Conservation (phyloP, 179 eudicot species). For the Silene noctiflora region DNA sequence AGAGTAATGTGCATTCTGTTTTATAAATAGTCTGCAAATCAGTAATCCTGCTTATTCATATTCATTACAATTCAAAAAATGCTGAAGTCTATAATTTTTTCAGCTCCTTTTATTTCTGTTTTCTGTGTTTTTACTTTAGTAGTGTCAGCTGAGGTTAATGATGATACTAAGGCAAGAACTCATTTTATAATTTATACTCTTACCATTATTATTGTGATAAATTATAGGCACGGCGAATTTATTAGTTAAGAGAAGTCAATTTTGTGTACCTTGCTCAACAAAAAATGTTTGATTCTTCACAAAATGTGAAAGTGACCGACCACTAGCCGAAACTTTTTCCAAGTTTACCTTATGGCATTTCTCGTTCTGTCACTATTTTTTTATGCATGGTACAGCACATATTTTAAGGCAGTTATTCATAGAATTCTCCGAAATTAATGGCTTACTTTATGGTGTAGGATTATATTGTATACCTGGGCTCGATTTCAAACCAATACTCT, state of each 20-base stretch:
- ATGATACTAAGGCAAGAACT: conserved; percentile 30
- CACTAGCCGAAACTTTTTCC: too few relatives aligned
- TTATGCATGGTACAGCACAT: too few relatives aligned
- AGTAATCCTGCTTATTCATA: too few relatives aligned
- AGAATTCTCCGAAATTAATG: background rate
- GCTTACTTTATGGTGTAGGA: conserved; percentile 20
- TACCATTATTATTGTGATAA: too few relatives aligned
- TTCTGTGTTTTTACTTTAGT: conserved; percentile 11
- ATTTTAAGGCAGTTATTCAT: too few relatives aligned
- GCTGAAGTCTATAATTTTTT: conserved; percentile 15
- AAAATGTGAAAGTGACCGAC: background rate
- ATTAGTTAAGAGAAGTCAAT: too few relatives aligned
- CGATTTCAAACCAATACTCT: conserved; percentile 18
- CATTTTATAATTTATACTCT: too few relatives aligned
- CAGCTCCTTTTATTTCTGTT: conserved; percentile 6
- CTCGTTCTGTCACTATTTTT: too few relatives aligned
- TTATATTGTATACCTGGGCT: conserved; percentile 31
- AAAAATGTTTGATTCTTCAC: too few relatives aligned
- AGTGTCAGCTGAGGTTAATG: conserved; percentile 4
- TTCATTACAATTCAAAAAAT: conserved; percentile 12
- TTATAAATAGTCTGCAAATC: background rate
- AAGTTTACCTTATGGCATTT: too few relatives aligned
- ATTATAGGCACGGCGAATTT: too few relatives aligned
- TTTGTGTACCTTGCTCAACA: background rate
- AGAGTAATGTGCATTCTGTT: background rate